Evolutionary conservation across 139 green algal species (phyloP), one percentile per base, ranked within the genome.

Genomic region (Pseudopediastrum boryanum): DNA sequence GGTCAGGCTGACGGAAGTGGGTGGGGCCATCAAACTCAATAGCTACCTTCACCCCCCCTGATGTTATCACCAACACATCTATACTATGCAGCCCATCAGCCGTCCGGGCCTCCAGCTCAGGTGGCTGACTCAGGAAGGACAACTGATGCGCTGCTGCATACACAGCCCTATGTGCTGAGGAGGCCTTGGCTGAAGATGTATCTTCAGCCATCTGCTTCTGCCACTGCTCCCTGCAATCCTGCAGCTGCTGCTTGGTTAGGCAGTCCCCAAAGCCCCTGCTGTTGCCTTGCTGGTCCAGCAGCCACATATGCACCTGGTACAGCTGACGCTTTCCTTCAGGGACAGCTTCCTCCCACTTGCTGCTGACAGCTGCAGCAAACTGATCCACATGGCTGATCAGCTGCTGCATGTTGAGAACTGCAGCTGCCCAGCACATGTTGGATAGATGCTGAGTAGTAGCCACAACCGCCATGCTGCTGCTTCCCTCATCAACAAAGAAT

Each of bases 231-330:
- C 8, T 38, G 39, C 71, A 79, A 39, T 67, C 39, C 71, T 79
- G 73, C 42, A 72, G 42, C 58, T 79, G 73, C 42, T 50, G n/a
- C n/a, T 36, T 12, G 23, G 73, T 61, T 44, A 79, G 41, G 8
- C 33, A n/a, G 12, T 43, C 41, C 19, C 13, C 21, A 43, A 71
- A 27, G 5, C 71, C 59, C 23, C 58, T n/a, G n/a, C n/a, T n/a
- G n/a, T n/a, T 35, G 13, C 7, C 73, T 4, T 41, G 42, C 42
- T 71, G 31, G 27, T 79, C 73, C 62, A 65, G 27, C 59, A 79
- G 59, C 73, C 59, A 79, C 51, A 38, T 9, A 35, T 79, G 59
- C 19, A 63, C 73, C 29, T 79, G 73, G 35, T 41, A 63, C 27
- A 64, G 39, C 59, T 79, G 73, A 42, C 16, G 42, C 29, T 41